Conservation (phyloP, 805 yeast species). For the Candida montana region DNA sequence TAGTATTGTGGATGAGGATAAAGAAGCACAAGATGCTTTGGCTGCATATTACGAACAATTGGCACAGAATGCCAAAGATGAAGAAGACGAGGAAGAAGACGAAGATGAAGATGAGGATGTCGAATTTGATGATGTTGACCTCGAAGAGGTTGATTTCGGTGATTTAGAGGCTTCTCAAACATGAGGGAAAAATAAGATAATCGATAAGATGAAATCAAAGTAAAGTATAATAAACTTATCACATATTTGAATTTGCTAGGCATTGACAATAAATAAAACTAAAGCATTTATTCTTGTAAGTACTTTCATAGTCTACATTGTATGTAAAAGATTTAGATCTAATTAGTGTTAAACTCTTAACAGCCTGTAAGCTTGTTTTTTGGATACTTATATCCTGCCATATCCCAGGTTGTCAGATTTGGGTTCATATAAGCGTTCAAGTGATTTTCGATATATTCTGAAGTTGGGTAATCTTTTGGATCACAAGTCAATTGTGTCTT, state of each 20-base stretch:
- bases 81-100: constrained; percentile 21
- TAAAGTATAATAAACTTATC: too few species aligned
- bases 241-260: too few species aligned
- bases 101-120: constrained; percentile 43
- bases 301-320: too few species aligned
- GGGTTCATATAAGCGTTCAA: constrained; percentile 59
- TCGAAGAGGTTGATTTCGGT: constrained; percentile 34
- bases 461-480: constrained; percentile 80
- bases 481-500: constrained; percentile 69
- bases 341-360: too few species aligned
- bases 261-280: too few species aligned
- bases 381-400: constrained; percentile 70
- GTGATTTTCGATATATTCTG: constrained; percentile 73
- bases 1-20: constrained; percentile 19
- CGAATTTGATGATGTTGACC: constrained; percentile 59
- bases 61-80: constrained; percentile 23
- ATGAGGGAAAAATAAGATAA: background rate
- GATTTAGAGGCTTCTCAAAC: constrained; percentile 24
- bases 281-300: too few species aligned
- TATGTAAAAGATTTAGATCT: too few species aligned
- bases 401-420: constrained; percentile 70
- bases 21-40: constrained; percentile 22
- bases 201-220: too few species aligned
- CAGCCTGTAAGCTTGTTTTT: constrained; percentile 50
- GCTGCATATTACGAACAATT: constrained; percentile 25